Conservation (phyloP, 2,329 filamentous ascomycete genomes). For the Calonectria montana region DNA sequence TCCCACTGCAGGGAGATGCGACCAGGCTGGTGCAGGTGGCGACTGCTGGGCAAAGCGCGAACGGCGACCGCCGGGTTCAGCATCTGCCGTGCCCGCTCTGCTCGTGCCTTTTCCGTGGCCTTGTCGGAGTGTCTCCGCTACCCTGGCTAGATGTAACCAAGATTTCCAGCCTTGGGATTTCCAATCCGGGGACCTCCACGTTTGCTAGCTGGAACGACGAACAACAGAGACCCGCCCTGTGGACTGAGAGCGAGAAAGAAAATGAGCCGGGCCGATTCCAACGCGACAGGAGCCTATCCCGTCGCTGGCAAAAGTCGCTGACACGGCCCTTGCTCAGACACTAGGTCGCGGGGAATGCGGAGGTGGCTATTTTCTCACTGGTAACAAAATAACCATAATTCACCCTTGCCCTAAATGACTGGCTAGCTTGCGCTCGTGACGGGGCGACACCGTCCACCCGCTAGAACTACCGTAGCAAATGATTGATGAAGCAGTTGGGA, state of each 20-base stretch:
- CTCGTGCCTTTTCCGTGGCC: neutral
- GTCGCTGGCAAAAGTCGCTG: conserved; percentile 3
- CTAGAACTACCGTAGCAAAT: neutral
- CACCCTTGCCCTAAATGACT: neutral
- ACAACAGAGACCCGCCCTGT: conserved; percentile 7
- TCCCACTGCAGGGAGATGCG: conserved; percentile 13
- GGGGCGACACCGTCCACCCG: neutral
- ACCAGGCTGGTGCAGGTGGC: neutral
- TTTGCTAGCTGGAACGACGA: conserved; percentile 2
- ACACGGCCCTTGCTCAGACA: neutral
- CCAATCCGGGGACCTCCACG: conserved; percentile 16
- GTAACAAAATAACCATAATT: conserved; percentile 20
- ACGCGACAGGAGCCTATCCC: conserved; percentile 9
- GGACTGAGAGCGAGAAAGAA: conserved; percentile 32
- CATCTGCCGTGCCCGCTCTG: neutral
- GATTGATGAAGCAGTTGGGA: neutral
- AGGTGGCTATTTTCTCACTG: conserved; percentile 5
- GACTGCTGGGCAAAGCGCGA: neutral
- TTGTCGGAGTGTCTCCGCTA: conserved; percentile 22
- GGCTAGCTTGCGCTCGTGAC: neutral
- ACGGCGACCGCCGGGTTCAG: neutral
- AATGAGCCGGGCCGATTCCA: conserved; percentile 38
- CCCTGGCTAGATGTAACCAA: conserved; percentile 1
- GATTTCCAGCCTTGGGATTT: neutral
- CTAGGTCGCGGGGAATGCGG: conserved; percentile 22